phyloP scores from a whole-genome alignment of 352 stramenopile genomes.

The Globisporangium lucens region DNA sequence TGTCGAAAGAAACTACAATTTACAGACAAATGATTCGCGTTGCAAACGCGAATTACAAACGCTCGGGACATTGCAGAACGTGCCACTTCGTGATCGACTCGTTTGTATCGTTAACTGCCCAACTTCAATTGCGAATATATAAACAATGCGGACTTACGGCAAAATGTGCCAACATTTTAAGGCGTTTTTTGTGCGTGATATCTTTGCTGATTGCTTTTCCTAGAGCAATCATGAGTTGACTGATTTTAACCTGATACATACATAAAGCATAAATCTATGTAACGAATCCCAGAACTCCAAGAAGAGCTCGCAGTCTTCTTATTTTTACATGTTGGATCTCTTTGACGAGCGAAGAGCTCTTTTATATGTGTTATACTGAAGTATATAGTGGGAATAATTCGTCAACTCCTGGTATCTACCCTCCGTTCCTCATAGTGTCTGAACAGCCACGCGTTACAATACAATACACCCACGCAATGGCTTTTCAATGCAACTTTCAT shows the following conservation, averaged over 20 bases:
- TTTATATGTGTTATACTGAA: too few species aligned
- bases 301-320: too few species aligned
- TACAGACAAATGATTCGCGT: background rate
- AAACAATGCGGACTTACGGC: background rate
- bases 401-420: too few species aligned
- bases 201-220: background rate
- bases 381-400: too few species aligned
- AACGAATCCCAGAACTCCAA: too few species aligned
- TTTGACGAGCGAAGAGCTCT: too few species aligned
- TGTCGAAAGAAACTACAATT: background rate
- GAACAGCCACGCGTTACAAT: background rate
- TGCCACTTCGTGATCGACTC: background rate
- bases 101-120: background rate
- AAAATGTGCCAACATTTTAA: background rate
- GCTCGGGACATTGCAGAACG: background rate
- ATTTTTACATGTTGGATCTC: too few species aligned
- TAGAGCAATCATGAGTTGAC: background rate
- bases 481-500: background rate
- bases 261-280: too few species aligned
- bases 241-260: background rate
- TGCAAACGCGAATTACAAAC: constrained; percentile 1
- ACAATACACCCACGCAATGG: background rate
- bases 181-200: background rate
- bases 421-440: background rate
- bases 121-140: background rate